Conservation (phyloP, 1,284 basidiomycete species). For the Acaromyces ingoldii region DNA sequence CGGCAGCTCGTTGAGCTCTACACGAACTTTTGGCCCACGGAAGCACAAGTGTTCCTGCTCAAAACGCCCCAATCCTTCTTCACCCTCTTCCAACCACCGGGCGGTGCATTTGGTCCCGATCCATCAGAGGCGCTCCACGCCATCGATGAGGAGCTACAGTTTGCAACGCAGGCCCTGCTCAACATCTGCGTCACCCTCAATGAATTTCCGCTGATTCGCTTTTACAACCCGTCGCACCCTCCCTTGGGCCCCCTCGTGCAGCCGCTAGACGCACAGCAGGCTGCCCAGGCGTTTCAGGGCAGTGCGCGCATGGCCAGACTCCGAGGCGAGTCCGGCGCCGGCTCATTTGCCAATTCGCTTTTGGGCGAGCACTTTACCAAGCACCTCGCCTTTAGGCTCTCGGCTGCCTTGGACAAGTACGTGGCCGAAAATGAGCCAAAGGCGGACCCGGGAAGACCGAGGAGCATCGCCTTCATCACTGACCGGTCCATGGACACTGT, state of each 20-base stretch:
- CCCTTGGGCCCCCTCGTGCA: constrained; percentile 68
- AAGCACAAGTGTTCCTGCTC: constrained; percentile 42
- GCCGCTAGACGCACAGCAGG: constrained; percentile 17
- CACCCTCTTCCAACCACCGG: constrained; percentile 26
- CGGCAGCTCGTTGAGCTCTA: constrained; percentile 49
- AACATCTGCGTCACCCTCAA: constrained; percentile 87
- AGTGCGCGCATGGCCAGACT: constrained; percentile 32
- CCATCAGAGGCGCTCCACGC: constrained; percentile 28
- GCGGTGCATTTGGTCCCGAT: constrained; percentile 56
- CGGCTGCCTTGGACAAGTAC: constrained; percentile 33
- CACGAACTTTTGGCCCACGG: constrained; percentile 40
- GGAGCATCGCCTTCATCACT: constrained; percentile 80
- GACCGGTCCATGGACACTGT: constrained; percentile 91
- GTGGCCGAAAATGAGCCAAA: constrained; percentile 55
- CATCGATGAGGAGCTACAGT: constrained; percentile 46
- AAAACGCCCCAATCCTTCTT: constrained; percentile 36
- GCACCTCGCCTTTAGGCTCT: constrained; percentile 40
- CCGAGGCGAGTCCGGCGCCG: constrained; percentile 15
- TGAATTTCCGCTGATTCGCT: constrained; percentile 90
- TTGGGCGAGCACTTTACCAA: constrained; percentile 36
- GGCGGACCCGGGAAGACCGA: constrained; percentile 64
- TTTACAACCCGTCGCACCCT: constrained; percentile 76
- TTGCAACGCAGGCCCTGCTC: constrained; percentile 39
- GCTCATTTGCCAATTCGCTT: not conserved
- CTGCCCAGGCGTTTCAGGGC: constrained; percentile 27